Evolutionary conservation across 1,284 basidiomycete genomes (phyloP).

Genomic region (Microbotryomycetes sp.): DNA sequence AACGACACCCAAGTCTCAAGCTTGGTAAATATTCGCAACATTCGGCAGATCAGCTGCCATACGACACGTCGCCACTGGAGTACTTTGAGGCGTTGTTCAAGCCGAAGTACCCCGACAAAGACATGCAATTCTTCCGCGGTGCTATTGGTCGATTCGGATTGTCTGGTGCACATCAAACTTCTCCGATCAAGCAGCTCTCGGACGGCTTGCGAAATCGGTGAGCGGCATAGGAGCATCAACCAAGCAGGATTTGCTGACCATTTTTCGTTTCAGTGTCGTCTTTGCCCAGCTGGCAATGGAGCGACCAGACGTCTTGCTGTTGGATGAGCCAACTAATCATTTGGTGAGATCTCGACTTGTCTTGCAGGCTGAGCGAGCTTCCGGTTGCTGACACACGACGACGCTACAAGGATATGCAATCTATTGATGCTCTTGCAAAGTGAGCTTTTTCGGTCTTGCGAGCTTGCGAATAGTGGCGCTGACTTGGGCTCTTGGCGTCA

Average conservation of each 20-base stretch:
- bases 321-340: slow-evolving; percentile 78
- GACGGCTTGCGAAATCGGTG: slow-evolving; percentile 91
- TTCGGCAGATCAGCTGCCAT: slow-evolving; percentile 95
- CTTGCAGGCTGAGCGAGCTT: background rate
- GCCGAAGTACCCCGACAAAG: slow-evolving; percentile 90
- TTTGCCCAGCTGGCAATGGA: slow-evolving; percentile 67
- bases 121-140: slow-evolving; percentile 82
- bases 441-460: too few species aligned
- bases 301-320: slow-evolving; percentile 44
- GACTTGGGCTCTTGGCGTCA: too few species aligned
- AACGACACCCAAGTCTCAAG: slow-evolving; percentile 82
- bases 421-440: slow-evolving; percentile 86
- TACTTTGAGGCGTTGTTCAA: slow-evolving; percentile 79
- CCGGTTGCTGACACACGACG: background rate
- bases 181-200: slow-evolving; percentile 86
- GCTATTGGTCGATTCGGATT: slow-evolving; percentile 95
- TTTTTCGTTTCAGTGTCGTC: slow-evolving; percentile 57
- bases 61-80: slow-evolving; percentile 85
- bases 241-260: slow-evolving; percentile 3
- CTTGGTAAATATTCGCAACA: slow-evolving; percentile 80
- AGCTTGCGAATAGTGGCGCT: too few species aligned
- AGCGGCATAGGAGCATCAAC: too few species aligned
- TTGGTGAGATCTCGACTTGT: slow-evolving; percentile 43
- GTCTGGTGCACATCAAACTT: slow-evolving; percentile 85
- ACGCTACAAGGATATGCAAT: slow-evolving; percentile 65